A percentile compares a stretch with the other conserved stretches of the same genome.
These are phyloP conservation scores for Clonostachys solani DNA, from an alignment of 2,329 filamentous ascomycete genomes.

Conservation along the genomic window DNA sequence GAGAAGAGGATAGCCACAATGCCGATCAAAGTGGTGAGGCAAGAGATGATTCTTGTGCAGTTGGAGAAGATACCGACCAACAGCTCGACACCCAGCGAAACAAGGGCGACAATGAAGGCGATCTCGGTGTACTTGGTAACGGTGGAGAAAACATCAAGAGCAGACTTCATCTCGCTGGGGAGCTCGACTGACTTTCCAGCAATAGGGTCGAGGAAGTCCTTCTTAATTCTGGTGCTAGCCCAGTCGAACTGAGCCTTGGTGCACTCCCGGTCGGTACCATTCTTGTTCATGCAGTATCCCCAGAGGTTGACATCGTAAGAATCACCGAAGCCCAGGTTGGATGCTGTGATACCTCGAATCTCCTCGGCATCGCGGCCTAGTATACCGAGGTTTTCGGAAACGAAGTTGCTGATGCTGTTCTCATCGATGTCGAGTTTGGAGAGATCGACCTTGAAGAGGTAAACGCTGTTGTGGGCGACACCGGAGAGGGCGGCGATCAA, in stretches of 20 bases:
- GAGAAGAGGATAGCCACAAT: constrained; percentile 50
- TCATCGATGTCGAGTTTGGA: constrained; percentile 52
- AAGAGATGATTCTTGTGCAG: constrained; percentile 77
- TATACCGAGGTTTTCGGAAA: constrained; percentile 14
- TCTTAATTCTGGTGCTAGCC: constrained; percentile 69
- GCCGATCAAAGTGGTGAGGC: constrained; percentile 75
- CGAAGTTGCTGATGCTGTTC: constrained; percentile 10
- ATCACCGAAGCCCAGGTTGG: constrained; percentile 61
- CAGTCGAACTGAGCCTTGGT: constrained; percentile 69
- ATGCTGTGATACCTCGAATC: constrained; percentile 40
- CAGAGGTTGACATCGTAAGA: constrained; percentile 80
- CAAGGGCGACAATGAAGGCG: constrained; percentile 70
- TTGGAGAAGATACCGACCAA: constrained; percentile 77
- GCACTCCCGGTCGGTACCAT: constrained; percentile 55
- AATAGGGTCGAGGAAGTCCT: constrained; percentile 49
- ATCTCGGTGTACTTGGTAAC: constrained; percentile 81
- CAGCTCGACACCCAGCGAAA: constrained; percentile 67
- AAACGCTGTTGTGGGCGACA: constrained; percentile 50
- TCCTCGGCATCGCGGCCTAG: constrained; percentile 2
- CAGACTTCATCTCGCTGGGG: constrained; percentile 60
- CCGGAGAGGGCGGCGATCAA: constrained; percentile 53
- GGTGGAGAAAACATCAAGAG: constrained; percentile 68
- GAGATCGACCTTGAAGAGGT: constrained; percentile 58
- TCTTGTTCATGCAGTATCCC: constrained; percentile 70
- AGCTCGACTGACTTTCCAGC: constrained; percentile 51